Evolutionary conservation across 2,329 filamentous ascomycete species (phyloP).

Genomic region (Penicillium concentricum): DNA sequence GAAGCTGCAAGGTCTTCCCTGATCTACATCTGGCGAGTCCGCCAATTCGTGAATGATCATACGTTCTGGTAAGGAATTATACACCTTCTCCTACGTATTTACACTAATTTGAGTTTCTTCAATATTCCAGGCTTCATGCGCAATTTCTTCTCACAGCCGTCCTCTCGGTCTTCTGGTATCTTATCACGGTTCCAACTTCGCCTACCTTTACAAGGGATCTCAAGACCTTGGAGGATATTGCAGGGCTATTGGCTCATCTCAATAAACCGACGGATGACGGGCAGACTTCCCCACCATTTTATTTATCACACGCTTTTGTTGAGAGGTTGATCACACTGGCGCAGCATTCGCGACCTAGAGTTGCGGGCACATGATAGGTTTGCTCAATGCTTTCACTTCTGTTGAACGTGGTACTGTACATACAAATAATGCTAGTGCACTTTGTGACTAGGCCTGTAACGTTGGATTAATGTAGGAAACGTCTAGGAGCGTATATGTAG

Average conservation of each 20-base stretch:
- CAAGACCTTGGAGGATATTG: conserved; percentile 17
- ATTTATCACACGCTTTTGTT: conserved; percentile 19
- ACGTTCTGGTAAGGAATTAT: conserved; percentile 22
- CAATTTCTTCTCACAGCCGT: conserved; percentile 24
- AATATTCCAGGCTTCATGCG: conserved; percentile 21
- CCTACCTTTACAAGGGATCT: conserved; percentile 16
- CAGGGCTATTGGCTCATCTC: conserved; percentile 13
- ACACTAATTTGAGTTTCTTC: neutral
- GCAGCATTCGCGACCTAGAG: neutral
- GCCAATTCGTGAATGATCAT: conserved; percentile 19
- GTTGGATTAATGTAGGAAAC: neutral
- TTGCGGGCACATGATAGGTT: neutral
- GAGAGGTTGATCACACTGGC: conserved; percentile 18
- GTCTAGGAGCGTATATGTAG: neutral
- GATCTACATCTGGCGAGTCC: conserved; percentile 21
- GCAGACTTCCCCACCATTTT: conserved; percentile 22
- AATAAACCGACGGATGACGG: conserved; percentile 8
- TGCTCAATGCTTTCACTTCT: neutral
- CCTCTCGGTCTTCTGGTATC: conserved; percentile 22
- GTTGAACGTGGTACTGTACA: neutral
- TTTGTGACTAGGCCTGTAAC: neutral
- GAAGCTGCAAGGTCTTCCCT: conserved; percentile 23
- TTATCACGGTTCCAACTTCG: conserved; percentile 17
- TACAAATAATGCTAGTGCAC: neutral
- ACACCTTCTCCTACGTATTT: neutral